A percentile compares a stretch with the other conserved stretches of the same genome.
Evolutionary conservation across 805 yeast genomes (phyloP).

Genomic region (Candida manassasensis): DNA sequence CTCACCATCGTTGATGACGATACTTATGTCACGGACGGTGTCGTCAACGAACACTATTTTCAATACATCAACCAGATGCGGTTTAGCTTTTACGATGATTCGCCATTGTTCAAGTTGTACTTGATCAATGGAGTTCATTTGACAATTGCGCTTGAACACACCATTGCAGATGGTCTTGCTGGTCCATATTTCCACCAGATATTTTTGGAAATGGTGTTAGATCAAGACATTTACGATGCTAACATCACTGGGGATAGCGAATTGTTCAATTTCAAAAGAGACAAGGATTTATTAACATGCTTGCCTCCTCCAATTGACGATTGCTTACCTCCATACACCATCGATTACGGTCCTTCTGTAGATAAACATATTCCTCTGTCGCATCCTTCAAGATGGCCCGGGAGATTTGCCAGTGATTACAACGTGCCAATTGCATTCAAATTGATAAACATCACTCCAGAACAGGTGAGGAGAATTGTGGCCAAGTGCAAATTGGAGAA

Average conservation of each 20-base stretch:
- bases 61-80: conserved; percentile 15
- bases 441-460: conserved; percentile 22
- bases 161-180: conserved; percentile 36
- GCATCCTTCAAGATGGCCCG: conserved; percentile 24
- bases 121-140: conserved; percentile 19
- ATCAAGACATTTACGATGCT: conserved; percentile 8
- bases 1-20: conserved; percentile 13
- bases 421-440: conserved; percentile 19
- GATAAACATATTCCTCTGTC: conserved; percentile 18
- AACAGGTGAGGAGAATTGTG: conserved; percentile 19
- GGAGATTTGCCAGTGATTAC: conserved; percentile 17
- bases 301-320: conserved; percentile 34
- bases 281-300: conserved; percentile 18
- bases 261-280: conserved; percentile 20
- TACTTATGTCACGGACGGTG: conserved; percentile 13
- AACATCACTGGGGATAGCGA: conserved; percentile 8
- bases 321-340: conserved; percentile 20
- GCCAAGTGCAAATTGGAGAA: conserved; percentile 22
- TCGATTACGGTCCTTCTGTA: conserved; percentile 23
- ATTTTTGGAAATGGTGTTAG: conserved; percentile 12
- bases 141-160: conserved; percentile 30
- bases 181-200: conserved; percentile 32
- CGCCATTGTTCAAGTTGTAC: conserved; percentile 27
- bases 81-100: conserved; percentile 19
- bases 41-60: conserved; percentile 26